These are phyloP conservation scores for Kodamaea jinghongensis DNA, from an alignment of 805 yeast genomes.

Conservation along the genomic window DNA sequence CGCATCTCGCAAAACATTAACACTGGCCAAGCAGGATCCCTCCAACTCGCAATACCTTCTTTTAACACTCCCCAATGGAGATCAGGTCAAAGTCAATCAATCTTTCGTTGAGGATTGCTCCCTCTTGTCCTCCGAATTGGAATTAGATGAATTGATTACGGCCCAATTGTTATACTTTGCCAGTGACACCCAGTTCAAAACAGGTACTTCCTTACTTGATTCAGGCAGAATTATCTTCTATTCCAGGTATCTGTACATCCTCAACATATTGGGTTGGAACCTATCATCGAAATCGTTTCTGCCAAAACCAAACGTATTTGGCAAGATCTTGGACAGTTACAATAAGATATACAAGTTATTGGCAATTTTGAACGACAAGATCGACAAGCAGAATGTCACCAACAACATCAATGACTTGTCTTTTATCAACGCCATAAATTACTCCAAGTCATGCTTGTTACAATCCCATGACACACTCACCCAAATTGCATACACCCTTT, in stretches of 20 bases:
- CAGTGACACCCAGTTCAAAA: slow-evolving; percentile 30
- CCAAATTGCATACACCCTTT: slow-evolving; percentile 56
- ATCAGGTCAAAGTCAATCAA: slow-evolving; percentile 59
- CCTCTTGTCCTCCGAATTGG: slow-evolving; percentile 49
- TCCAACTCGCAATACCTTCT: slow-evolving; percentile 16
- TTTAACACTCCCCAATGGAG: slow-evolving; percentile 52
- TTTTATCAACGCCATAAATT: slow-evolving; percentile 42
- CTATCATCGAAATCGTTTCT: slow-evolving; percentile 17
- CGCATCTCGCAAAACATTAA: slow-evolving; percentile 45
- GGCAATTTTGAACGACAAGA: slow-evolving; percentile 48
- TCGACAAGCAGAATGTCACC: slow-evolving; percentile 46
- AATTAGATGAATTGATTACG: slow-evolving; percentile 68
- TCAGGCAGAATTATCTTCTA: slow-evolving; percentile 68
- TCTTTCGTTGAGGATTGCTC: slow-evolving; percentile 62
- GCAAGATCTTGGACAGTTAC: slow-evolving; percentile 53
- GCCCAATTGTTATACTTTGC: slow-evolving; percentile 66
- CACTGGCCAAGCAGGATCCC: slow-evolving; percentile 21
- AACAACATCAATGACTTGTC: slow-evolving; percentile 48
- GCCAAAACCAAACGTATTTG: slow-evolving; percentile 21
- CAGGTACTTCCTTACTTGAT: slow-evolving; percentile 52
- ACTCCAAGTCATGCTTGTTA: slow-evolving; percentile 60
- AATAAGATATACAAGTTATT: slow-evolving; percentile 56
- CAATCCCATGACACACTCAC: slow-evolving; percentile 71
- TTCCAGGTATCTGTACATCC: slow-evolving; percentile 66
- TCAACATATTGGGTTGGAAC: slow-evolving; percentile 52